Conservation (phyloP, 2,329 filamentous ascomycete genomes). For the Blastomyces parvus region DNA sequence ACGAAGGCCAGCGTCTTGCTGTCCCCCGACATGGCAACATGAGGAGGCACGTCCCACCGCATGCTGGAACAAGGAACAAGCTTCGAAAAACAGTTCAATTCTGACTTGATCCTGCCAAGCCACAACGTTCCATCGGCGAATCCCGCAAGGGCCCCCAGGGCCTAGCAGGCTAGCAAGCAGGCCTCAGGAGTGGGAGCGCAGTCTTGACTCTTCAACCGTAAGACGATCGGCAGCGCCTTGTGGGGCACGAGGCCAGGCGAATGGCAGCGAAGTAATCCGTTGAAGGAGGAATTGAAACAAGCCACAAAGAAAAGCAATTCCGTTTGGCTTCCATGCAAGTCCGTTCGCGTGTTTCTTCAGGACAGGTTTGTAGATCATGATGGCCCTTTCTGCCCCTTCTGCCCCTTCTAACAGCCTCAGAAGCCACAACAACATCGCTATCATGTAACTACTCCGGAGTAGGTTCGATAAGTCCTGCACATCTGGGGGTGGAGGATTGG, state of each 20-base stretch:
- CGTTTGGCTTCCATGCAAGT: background rate
- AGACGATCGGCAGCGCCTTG: background rate
- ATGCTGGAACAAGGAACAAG: background rate
- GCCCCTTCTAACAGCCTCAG: too few relatives aligned
- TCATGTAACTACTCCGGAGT: background rate
- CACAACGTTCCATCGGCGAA: slow-evolving; percentile 3
- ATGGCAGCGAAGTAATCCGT: background rate
- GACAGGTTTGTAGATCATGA: background rate
- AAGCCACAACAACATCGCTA: background rate
- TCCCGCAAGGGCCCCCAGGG: background rate
- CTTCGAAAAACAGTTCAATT: background rate
- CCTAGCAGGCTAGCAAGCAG: too few relatives aligned
- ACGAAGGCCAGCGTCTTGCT: background rate
- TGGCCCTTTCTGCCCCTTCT: background rate
- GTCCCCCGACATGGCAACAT: background rate
- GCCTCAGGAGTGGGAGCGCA: background rate
- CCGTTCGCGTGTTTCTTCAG: background rate
- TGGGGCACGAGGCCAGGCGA: background rate
- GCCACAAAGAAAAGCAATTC: background rate
- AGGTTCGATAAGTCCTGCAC: background rate
- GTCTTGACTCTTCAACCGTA: background rate
- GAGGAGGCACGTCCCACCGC: background rate
- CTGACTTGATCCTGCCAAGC: slow-evolving; percentile 1
- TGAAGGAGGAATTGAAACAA: background rate
- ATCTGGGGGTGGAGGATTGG: background rate